Conservation (phyloP, 2,329 filamentous ascomycete species). For the Plectosphaerella sp. region DNA sequence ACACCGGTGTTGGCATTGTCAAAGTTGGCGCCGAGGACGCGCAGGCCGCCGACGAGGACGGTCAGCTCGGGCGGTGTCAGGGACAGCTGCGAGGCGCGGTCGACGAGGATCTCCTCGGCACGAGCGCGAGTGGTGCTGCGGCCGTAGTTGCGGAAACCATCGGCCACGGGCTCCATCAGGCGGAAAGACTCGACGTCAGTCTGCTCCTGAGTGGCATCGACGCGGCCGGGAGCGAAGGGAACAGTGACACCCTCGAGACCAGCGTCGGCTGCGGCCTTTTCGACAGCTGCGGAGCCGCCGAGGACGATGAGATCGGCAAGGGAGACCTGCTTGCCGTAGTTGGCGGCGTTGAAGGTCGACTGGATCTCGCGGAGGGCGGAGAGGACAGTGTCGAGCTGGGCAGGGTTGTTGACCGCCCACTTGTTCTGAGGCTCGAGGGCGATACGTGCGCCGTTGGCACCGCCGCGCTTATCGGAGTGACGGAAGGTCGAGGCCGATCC, state of each 20-base stretch:
- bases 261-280: conserved; percentile 58
- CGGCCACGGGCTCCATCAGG: conserved; percentile 64
- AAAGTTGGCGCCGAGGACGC: conserved; percentile 65
- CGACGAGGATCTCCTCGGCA: conserved; percentile 67
- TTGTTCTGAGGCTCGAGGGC: conserved; percentile 66
- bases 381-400: conserved; percentile 59
- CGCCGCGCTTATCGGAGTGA: conserved; percentile 74
- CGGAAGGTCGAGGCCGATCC: conserved; percentile 69
- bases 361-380: conserved; percentile 59
- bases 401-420: conserved; percentile 73
- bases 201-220: conserved; percentile 66
- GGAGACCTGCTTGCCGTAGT: conserved; percentile 63
- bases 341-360: conserved; percentile 54
- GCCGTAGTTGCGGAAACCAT: conserved; percentile 79
- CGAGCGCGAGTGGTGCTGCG: conserved; percentile 54
- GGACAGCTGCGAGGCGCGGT: conserved; percentile 66
- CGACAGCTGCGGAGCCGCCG: conserved; percentile 64
- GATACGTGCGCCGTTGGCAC: conserved; percentile 76
- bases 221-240: conserved; percentile 69
- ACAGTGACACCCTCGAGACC: conserved; percentile 46
- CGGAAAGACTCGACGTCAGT: conserved; percentile 63
- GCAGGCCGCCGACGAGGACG: conserved; percentile 67
- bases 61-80: conserved; percentile 68
- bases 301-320: conserved; percentile 77
- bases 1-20: conserved; percentile 65